Evolutionary conservation across 352 stramenopile genomes (phyloP), one percentile per base, ranked within the genome.

Genomic region (Pythium aristosporum): DNA sequence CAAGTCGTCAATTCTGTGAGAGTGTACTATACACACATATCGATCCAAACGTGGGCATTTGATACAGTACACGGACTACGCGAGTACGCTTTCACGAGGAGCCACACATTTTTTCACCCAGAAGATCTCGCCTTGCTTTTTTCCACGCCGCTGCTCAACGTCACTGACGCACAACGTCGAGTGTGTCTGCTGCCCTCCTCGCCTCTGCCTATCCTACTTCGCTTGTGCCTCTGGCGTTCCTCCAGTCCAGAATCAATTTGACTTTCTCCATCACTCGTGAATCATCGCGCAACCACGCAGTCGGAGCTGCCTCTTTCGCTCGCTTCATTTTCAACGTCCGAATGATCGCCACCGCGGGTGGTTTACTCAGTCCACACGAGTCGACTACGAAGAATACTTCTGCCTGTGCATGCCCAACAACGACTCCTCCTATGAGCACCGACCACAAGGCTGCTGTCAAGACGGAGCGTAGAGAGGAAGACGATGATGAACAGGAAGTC

Each of bases 321-420:
- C 25, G 3, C 37, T 43, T 48, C 42, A 11, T 11, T 48, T 23
- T 11, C 42, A 11, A 48, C 15, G 7, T 20, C 16, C 42, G n/a
- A 23, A 61, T 61, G 53, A 61, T 61, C 25, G 39, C 39, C 18
- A 32, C 42, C n/a, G 30, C 53, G 20, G 48, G 21, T 16, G 53
- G 51, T 21, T 25, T 41, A 11, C 39, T 41, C 30, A 61, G 53
- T 25, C 53, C 53, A 25, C 53, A 61, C 53, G 53, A 50, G 53
- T 61, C 53, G 53, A 61, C 37, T 3, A 42, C 3, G 13, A 61
- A 61, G 5, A 30, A 30, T 5, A 2, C 25, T 30, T 5, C 25
- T 5, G 25, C 25, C 25, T 30, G 25, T 30, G 25, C 25, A 30
- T 30, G 25, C 25, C 25, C 25, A 30, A 30, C 25, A 21, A 6